Base-by-base conservation (phyloP, 192 early-diverging fungal species). In the Coemansia sp. region DNA sequence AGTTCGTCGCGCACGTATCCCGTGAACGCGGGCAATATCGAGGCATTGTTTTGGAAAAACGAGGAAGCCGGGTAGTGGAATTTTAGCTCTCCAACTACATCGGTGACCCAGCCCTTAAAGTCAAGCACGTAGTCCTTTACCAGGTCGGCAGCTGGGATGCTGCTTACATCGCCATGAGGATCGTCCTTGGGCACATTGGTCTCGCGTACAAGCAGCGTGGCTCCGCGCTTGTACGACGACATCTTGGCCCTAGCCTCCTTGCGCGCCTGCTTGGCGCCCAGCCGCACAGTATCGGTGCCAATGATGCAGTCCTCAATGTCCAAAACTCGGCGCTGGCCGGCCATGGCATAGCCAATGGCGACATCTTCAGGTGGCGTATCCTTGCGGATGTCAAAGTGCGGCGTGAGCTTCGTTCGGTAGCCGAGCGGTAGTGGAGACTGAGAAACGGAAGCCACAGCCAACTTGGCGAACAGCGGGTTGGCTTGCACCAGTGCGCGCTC, bases 41-140 rank as follows among this genome's bases (percentile, higher is more conserved):
- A 86, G 43, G 82, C 82, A 64, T 92, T 90, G 81, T 84, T 86
- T 65, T 92, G 90, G 79, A 87, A 92, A 63, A 92, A 90, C 17
- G 85, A 85, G 14, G 87, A 85, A 46, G 87, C 85, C 2, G 89
- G 89, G 65, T 85, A 87, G 46, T 81, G 82, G 60, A 91, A 87
- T 36, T 86, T 84, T 53, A 85, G 69, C 24, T 86, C 82, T 4
- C 71, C 83, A 37, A 87, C 84, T 56, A 82, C 78, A 45, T 87
- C 86, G 31, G 83, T 86, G 36, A 87, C 84, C 62, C 68, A 82
- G 32, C 70, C 81, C 62, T 85, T 87, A 46, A 79, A 85, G 25
- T 87, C 80, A 7, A 84, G 72, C n/a, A 86, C 69, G 27, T 76
- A 87, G 46, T 75, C 73, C 73, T 84, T 86, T 32, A 64, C 71